Evolutionary conservation across 2,329 filamentous ascomycete genomes (phyloP).

Genomic region (Zarea fungicola): DNA sequence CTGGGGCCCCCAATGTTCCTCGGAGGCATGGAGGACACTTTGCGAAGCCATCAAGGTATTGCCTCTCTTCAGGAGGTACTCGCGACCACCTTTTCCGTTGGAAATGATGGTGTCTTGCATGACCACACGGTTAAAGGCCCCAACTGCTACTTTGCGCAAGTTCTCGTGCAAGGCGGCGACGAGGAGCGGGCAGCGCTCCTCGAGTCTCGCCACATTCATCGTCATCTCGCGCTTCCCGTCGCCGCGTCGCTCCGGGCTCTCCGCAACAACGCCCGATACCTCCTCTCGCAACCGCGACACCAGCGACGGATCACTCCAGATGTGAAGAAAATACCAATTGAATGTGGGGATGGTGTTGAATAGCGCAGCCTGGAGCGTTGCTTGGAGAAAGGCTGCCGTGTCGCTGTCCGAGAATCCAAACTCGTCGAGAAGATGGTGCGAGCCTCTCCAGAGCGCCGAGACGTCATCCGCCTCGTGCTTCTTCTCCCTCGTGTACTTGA

Average conservation of each 20-base stretch:
- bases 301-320: not conserved
- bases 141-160: not conserved
- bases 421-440: not conserved
- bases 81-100: not conserved
- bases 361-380: not conserved
- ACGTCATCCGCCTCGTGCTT: not conserved
- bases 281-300: not conserved
- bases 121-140: not conserved
- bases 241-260: not conserved
- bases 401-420: not conserved
- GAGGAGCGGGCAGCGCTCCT: not conserved
- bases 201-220: not conserved
- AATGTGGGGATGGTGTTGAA: not conserved
- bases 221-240: not conserved
- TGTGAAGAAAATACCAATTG: not conserved
- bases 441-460: not conserved
- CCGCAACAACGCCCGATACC: not conserved
- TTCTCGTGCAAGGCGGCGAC: not conserved
- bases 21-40: not conserved
- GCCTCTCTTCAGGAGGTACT: not conserved
- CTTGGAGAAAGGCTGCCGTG: not conserved
- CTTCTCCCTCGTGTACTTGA: not conserved
- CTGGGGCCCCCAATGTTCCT: not conserved
- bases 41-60: not conserved
- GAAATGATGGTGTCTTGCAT: not conserved